A percentile compares a stretch with the other conserved stretches of the same genome.
Conservation (phyloP, 2,329 filamentous ascomycete genomes). For the Phoma sp. region DNA sequence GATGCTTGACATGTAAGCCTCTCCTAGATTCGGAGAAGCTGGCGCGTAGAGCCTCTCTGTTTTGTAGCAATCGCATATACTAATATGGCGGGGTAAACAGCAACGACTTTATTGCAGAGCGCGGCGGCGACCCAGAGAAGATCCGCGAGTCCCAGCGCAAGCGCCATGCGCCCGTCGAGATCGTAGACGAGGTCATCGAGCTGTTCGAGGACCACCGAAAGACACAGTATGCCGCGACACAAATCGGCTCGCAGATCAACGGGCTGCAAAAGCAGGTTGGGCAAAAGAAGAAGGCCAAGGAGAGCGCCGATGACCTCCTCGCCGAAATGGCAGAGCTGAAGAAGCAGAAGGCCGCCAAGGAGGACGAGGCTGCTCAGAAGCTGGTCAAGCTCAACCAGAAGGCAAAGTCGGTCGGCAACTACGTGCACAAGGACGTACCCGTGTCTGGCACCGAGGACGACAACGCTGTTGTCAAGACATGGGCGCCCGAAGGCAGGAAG, state of each 20-base stretch:
- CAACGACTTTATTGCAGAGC: conserved; percentile 68
- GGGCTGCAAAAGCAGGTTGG: conserved; percentile 88
- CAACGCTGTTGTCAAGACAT: conserved; percentile 77
- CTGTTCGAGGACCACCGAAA: conserved; percentile 85
- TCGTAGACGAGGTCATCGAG: conserved; percentile 88
- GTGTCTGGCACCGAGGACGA: conserved; percentile 87
- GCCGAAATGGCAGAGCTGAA: conserved; percentile 78
- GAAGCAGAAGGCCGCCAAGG: conserved; percentile 79
- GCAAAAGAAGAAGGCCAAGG: conserved; percentile 88
- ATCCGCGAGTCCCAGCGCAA: conserved; percentile 90
- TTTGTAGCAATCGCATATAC: not conserved
- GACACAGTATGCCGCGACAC: conserved; percentile 78
- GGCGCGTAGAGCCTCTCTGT: not conserved
- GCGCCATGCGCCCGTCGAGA: conserved; percentile 78
- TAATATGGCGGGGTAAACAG: conserved; percentile 39
- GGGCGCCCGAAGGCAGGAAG: conserved; percentile 76
- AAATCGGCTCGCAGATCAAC: conserved; percentile 86
- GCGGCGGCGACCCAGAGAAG: conserved; percentile 87
- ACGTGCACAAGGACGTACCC: conserved; percentile 87
- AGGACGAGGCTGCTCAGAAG: conserved; percentile 77
- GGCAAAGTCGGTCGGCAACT: conserved; percentile 84
- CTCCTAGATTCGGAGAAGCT: not conserved
- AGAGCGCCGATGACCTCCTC: conserved; percentile 81
- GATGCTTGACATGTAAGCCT: conserved; percentile 45
- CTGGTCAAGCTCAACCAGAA: conserved; percentile 75